Evolutionary conservation across 192 early-diverging fungal genomes (phyloP), one percentile per base, ranked within the genome.

Genomic region (Backusella parvicylindrica): DNA sequence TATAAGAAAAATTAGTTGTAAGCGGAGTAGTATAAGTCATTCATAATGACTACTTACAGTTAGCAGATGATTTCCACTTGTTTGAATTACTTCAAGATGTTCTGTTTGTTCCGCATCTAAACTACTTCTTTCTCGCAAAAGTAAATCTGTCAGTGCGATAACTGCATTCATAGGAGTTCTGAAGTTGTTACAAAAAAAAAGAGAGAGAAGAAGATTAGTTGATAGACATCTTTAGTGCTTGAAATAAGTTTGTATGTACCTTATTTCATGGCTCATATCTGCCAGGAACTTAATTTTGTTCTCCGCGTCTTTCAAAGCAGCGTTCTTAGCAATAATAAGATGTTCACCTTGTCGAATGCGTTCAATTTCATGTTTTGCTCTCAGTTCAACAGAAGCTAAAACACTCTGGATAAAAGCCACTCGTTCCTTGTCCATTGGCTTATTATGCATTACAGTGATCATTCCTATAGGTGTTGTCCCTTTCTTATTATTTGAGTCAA

Each of bases 131-230:
- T 87, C 86, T 65, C 76, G 77, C 32, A 87, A 67, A 28, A 87
- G 77, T 31, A 87, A 76, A 70, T 87, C 84, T 0, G 86, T 87
- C 36, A 87, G 73, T 4, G 84, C 86, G 31, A 87, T 85, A 33
- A 87, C 86, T 6, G 86, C 86, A 76, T 85, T 85, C 86, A 87
- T 87, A 6, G 86, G 86, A n/a, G 84, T 87, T 69, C 86, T 85
- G 75, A 32, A 21, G 15, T 30, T 36, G 15, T 65, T 31, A 66
- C n/a, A 41, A n/a, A 23, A n/a, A n/a, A n/a, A n/a, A n/a, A n/a
- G n/a, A n/a, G n/a, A n/a, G n/a, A n/a, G n/a, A n/a, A 68, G 31
- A n/a, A 23, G 8, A 68, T 38, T 37, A 3, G 21, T 68, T 68
- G 36, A 15, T 18, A 37, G 11, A 16, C 21, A 28, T 15, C 40